Evolutionary conservation across 179 eudicot species (phyloP).

Genomic region (Nepenthes alata): DNA sequence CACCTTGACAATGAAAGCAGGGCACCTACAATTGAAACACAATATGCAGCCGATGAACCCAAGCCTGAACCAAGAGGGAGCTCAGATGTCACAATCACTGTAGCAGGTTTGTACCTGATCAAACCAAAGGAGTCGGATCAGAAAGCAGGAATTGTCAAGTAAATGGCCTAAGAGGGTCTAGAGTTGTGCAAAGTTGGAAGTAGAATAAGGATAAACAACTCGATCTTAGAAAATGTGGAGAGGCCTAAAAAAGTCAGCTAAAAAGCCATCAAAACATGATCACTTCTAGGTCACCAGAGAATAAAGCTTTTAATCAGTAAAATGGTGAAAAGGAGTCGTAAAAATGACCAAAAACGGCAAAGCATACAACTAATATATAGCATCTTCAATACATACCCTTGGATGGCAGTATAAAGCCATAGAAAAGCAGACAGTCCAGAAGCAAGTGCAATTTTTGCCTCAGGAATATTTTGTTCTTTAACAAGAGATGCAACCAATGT

Average conservation of each 20-base stretch:
- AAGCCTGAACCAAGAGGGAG: conserved; percentile 87
- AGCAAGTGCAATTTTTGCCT: conserved; percentile 57
- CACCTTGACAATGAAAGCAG: conserved; percentile 54
- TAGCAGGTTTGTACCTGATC: conserved; percentile 66
- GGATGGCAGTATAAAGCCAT: conserved; percentile 70
- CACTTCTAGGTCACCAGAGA: not conserved
- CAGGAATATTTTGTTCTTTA: conserved; percentile 68
- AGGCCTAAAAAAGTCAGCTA: too few relatives aligned
- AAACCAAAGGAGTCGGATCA: conserved; percentile 14
- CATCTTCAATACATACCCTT: conserved; percentile 44
- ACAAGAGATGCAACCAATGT: conserved; percentile 40
- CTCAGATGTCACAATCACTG: conserved; percentile 59
- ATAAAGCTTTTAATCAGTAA: not conserved
- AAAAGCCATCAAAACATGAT: too few relatives aligned
- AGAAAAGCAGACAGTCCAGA: conserved; percentile 80
- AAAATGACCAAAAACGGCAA: not conserved
- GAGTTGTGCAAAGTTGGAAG: not conserved
- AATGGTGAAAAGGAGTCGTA: not conserved
- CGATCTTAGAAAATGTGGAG: too few relatives aligned
- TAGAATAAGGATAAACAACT: too few relatives aligned
- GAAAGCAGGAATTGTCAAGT: not conserved
- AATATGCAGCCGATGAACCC: conserved; percentile 94
- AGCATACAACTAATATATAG: not conserved
- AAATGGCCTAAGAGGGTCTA: not conserved
- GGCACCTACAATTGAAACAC: conserved; percentile 82